These are phyloP conservation scores for Besnoitia besnoiti DNA, from an alignment of 169 alveolate genomes.

Conservation along the genomic window DNA sequence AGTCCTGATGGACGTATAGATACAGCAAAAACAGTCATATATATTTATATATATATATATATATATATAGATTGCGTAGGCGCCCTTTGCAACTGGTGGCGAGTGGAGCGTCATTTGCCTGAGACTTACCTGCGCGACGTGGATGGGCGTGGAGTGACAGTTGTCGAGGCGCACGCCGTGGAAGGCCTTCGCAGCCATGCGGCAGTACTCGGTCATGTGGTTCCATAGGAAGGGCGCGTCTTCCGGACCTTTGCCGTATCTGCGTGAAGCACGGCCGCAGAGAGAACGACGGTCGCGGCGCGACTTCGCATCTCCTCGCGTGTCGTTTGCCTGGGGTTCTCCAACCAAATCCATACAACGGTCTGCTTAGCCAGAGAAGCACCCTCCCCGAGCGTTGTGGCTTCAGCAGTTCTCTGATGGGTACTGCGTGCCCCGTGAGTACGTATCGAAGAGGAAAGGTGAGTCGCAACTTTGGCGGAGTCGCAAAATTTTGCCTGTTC, in stretches of 20 bases:
- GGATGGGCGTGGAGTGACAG: slow-evolving; percentile 94
- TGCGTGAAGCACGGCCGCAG: no score
- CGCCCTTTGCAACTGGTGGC: neutral
- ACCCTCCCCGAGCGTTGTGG: neutral
- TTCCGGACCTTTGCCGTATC: slow-evolving; percentile 87
- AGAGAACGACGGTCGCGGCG: no score
- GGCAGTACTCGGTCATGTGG: slow-evolving; percentile 90
- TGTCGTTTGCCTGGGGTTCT: no score
- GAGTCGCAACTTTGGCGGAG: no score
- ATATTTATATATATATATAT: neutral
- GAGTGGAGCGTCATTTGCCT: no score
- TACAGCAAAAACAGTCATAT: no score
- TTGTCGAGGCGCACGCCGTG: slow-evolving; percentile 94
- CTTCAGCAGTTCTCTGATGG: neutral
- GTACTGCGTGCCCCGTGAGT: no score
- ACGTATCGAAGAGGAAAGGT: no score
- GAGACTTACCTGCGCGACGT: slow-evolving; percentile 82
- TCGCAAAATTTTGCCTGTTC: neutral
- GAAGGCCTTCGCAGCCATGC: slow-evolving; percentile 84
- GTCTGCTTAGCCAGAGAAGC: neutral
- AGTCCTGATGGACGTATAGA: neutral
- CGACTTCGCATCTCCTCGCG: no score
- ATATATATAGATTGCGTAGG: no score
- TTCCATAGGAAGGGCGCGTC: slow-evolving; percentile 92
- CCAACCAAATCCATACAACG: no score